Base-by-base conservation (phyloP, 169 alveolate species). In the Plasmodium falciparum region DNA sequence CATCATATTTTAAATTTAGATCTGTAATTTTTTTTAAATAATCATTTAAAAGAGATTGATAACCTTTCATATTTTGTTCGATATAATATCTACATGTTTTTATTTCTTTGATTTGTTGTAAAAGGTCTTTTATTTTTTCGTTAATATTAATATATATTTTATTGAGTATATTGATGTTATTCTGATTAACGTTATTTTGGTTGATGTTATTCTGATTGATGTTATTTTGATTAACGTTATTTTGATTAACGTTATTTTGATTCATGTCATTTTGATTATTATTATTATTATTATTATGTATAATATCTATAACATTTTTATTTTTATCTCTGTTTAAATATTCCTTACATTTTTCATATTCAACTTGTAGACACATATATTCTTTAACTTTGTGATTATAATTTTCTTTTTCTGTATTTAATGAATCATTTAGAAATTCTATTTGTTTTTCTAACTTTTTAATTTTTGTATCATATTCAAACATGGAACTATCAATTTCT, bases 401-500 rank as follows among this genome's bases (percentile, higher is more conserved):
- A 56, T 69, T 80, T 67, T 67, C 83, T 80, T 67, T 80, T 80
- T 80, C 90, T 49, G 43, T 69, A 67, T n/a, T 80, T 69, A 80
- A 54, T 22, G 85, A 80, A 9, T 72, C 69, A 80, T 54, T 70
- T 47, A 80, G 52, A 43, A 80, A 70, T 15, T 80, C 73, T 29
- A 80, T 67, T 67, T 80, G 73, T 80, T 70, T 80, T 69, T 61
- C 74, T 43, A 80, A 69, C 39, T 54, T 80, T 33, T 69, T 80
- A 39, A 80, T 80, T 80, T 80, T 80, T 47, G 70, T 22, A 50
- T 80, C 90, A 69, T 67, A 69, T 80, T 80, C 90, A 39, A 80
- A 80, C 12, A 69, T 80, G 33, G 43, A 39, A 80, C 43, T 80
- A 43, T 80, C 90, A 59, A 80, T 80, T 80, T 80, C 90, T 69